These are phyloP conservation scores for Xylariaceae sp. DNA, from an alignment of 2,329 filamentous ascomycete genomes.

Conservation along the genomic window DNA sequence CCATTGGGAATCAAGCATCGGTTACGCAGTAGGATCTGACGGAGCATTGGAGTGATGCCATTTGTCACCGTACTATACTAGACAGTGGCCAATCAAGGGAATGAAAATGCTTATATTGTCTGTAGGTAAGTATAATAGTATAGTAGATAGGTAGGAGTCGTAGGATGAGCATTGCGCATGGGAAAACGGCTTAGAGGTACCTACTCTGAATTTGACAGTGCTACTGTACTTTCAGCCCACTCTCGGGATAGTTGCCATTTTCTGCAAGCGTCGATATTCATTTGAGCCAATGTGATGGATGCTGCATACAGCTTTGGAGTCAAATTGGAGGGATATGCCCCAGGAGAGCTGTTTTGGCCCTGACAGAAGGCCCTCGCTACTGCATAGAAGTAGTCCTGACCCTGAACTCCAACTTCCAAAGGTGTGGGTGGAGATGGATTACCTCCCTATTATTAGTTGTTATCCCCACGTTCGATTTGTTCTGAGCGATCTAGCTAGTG, in stretches of 20 bases:
- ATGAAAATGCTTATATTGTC: constrained; percentile 9
- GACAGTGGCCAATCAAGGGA: constrained; percentile 17
- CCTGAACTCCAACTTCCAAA: constrained; percentile 1
- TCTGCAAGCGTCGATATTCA: constrained; percentile 17
- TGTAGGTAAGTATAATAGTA: background rate
- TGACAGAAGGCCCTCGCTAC: no score
- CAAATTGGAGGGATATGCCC: constrained; percentile 10
- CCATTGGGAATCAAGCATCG: background rate
- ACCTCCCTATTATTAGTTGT: constrained; percentile 15
- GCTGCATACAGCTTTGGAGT: constrained; percentile 16
- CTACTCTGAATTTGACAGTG: background rate
- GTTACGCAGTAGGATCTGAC: constrained; percentile 11
- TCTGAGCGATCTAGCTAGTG: constrained; percentile 13
- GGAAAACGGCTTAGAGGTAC: background rate
- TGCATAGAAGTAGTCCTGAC: background rate
- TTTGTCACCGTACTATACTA: constrained; percentile 11
- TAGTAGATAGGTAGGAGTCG: background rate
- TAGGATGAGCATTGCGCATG: constrained; percentile 3
- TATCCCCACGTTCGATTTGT: constrained; percentile 17
- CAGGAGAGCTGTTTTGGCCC: background rate
- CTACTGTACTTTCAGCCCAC: constrained; percentile 11
- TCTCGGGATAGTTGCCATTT: constrained; percentile 11
- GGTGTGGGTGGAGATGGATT: constrained; percentile 19
- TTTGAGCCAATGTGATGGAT: constrained; percentile 15
- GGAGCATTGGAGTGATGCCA: constrained; percentile 2